A percentile compares a stretch with the other conserved stretches of the same genome.
phyloP scores from a whole-genome alignment of 345 rosid genomes.

The Eucalyptus caleyi region DNA sequence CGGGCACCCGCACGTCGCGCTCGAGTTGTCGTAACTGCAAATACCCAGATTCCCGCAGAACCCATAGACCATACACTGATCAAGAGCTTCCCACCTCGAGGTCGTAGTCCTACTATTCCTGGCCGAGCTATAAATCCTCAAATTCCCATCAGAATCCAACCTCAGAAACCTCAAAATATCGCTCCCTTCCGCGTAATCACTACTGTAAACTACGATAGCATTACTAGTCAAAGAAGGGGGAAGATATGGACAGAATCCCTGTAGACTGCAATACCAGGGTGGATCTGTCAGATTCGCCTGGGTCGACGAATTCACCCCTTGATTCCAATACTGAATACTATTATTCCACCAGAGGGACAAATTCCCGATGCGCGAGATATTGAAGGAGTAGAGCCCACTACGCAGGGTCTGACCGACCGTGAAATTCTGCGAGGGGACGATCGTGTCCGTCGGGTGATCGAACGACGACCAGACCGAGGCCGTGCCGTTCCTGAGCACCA shows the following conservation, averaged over 20 bases:
- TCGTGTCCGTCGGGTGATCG: constrained; percentile 32
- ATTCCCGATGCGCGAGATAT: constrained; percentile 19
- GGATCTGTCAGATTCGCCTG: constrained; percentile 22
- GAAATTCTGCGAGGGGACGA: constrained; percentile 45
- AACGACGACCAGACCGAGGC: constrained; percentile 46
- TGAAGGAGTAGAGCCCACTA: constrained; percentile 46
- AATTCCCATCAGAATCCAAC: constrained; percentile 47
- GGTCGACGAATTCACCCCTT: constrained; percentile 31
- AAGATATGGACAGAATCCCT: constrained; percentile 25
- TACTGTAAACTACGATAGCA: constrained; percentile 19
- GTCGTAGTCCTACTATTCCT: constrained; percentile 2
- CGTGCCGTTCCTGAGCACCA: constrained; percentile 12
- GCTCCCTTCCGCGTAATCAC: constrained; percentile 41
- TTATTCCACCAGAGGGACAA: constrained; percentile 41
- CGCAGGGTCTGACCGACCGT: constrained; percentile 1
- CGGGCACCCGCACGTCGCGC: constrained; percentile 49
- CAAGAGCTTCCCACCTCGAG: constrained; percentile 36
- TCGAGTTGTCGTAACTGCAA: constrained; percentile 30
- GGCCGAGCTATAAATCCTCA: constrained; percentile 39
- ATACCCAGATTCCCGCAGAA: constrained; percentile 52
- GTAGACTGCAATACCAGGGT: constrained; percentile 18
- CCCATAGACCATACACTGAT: constrained; percentile 52
- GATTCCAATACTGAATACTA: constrained; percentile 28
- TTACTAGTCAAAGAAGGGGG: constrained; percentile 5
- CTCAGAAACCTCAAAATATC: constrained; percentile 42